Percentiles rank a stretch among this genome's conserved stretches.
These are phyloP conservation scores for Pezicula carpinea DNA, from an alignment of 2,329 filamentous ascomycete genomes.

Conservation along the genomic window DNA sequence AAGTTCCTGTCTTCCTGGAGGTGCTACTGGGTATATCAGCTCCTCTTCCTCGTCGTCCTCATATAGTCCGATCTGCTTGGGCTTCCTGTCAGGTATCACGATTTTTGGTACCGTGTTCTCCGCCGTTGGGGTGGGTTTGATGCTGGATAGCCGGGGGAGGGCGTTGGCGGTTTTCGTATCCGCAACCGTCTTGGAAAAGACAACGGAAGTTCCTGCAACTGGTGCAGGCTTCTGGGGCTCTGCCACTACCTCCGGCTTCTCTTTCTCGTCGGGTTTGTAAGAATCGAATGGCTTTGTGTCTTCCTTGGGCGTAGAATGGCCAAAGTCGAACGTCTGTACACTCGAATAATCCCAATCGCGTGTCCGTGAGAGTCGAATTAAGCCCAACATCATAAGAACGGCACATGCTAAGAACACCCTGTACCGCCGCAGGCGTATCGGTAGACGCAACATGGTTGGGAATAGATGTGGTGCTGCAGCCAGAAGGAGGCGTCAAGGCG, in stretches of 20 bases:
- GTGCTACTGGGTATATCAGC: constrained; percentile 22
- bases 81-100: constrained; percentile 22
- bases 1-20: constrained; percentile 23
- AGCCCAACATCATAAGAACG: constrained; percentile 48
- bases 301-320: background rate
- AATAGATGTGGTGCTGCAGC: no score
- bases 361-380: constrained; percentile 44
- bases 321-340: background rate
- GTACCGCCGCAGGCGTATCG: constrained; percentile 53
- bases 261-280: constrained; percentile 10
- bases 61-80: constrained; percentile 10
- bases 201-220: background rate
- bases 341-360: constrained; percentile 29
- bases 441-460: background rate
- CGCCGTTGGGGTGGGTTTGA: background rate
- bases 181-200: background rate
- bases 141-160: background rate
- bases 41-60: constrained; percentile 11
- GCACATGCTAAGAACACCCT: constrained; percentile 55
- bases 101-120: constrained; percentile 15
- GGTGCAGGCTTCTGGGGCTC: constrained; percentile 1
- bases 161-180: background rate
- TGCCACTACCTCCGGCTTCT: background rate
- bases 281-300: constrained; percentile 1
- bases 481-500: no score